Evolutionary conservation across 495 filamentous ascomycete genomes (phyloP).

Genomic region (Hypoxylon subgilvum): DNA sequence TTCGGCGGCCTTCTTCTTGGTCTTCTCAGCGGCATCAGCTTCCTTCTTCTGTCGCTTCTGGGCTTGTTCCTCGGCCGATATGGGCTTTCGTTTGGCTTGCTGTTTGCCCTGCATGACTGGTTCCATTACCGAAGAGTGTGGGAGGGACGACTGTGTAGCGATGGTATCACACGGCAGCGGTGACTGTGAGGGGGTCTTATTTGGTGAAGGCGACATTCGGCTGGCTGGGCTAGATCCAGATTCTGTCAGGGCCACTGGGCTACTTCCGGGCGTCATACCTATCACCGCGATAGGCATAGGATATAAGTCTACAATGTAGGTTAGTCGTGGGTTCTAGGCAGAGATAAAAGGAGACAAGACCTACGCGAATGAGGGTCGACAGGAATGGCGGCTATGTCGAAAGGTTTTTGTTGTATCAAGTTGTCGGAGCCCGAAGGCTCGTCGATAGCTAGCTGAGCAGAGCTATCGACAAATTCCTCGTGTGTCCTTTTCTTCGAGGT

Average conservation of each 20-base stretch:
- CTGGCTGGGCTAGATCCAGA: conserved; percentile 44
- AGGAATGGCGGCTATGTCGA: conserved; percentile 5
- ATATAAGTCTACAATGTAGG: not conserved
- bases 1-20: conserved; percentile 43
- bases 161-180: not conserved
- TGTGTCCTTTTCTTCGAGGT: conserved; percentile 44
- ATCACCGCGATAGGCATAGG: conserved; percentile 4
- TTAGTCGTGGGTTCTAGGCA: not conserved
- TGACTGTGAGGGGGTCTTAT: conserved; percentile 29
- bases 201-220: conserved; percentile 39
- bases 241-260: conserved; percentile 41
- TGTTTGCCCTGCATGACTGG: conserved; percentile 12
- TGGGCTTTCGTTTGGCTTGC: conserved; percentile 22
- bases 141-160: conserved; percentile 4
- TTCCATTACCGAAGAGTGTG: conserved; percentile 5
- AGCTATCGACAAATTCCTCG: conserved; percentile 41
- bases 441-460: conserved; percentile 2
- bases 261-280: conserved; percentile 38
- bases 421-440: conserved; percentile 22
- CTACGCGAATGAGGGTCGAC: conserved; percentile 23
- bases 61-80: conserved; percentile 58
- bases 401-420: conserved; percentile 8
- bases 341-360: conserved; percentile 4
- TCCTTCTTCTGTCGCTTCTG: conserved; percentile 59
- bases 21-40: conserved; percentile 49